Percentiles rank a stretch among this genome's conserved stretches.
These are phyloP conservation scores for Posidonia australis DNA, from an alignment of 106 monocot species.

Conservation along the genomic window DNA sequence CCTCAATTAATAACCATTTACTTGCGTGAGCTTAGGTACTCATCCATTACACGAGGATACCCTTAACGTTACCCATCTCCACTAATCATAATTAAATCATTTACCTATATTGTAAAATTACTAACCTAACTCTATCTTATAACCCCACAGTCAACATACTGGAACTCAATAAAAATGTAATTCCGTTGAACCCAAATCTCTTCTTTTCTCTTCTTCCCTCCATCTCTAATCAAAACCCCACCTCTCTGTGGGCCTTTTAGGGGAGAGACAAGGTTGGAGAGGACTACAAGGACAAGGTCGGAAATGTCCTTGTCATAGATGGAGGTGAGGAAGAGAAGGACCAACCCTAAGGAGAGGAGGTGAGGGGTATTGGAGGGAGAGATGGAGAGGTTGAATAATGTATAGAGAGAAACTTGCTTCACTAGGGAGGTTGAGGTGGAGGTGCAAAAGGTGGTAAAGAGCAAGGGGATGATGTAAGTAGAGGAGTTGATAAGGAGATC, in stretches of 20 bases:
- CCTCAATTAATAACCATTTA: too few species aligned
- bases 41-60: too few species aligned
- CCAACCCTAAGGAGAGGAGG: slow-evolving; percentile 8
- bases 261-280: slow-evolving; percentile 51
- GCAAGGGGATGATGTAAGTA: slow-evolving; percentile 49
- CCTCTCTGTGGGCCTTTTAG: slow-evolving; percentile 50
- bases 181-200: too few species aligned
- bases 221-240: too few species aligned
- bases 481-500: slow-evolving; percentile 55
- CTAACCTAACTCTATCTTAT: too few species aligned
- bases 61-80: too few species aligned
- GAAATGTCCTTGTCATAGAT: slow-evolving; percentile 37
- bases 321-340: slow-evolving; percentile 35
- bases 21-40: too few species aligned
- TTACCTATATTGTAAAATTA: too few species aligned
- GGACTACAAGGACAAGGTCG: slow-evolving; percentile 46
- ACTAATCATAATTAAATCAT: too few species aligned
- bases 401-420: slow-evolving; percentile 57
- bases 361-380: slow-evolving; percentile 28
- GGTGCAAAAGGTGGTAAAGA: slow-evolving; percentile 28
- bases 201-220: too few species aligned
- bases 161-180: too few species aligned
- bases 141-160: too few species aligned
- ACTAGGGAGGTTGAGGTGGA: not conserved
- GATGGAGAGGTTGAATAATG: slow-evolving; percentile 78